A percentile compares a stretch with the other conserved stretches of the same genome.
Conservation (phyloP, 768 basidiomycete species). For the Kwoniella sp. region DNA sequence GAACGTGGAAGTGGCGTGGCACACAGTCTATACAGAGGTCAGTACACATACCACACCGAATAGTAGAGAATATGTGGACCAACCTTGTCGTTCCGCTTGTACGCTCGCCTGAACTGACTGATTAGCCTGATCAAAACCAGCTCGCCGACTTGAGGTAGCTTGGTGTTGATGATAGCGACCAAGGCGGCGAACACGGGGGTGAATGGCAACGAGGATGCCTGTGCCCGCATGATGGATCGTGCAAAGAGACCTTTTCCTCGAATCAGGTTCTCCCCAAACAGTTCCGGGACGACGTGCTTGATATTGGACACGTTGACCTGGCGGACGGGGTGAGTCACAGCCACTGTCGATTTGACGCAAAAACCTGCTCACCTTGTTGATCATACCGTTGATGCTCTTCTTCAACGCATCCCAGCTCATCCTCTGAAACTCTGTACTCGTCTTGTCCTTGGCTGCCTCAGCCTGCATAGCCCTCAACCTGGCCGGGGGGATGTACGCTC, state of each 20-base stretch:
- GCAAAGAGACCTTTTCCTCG: slow-evolving; percentile 88
- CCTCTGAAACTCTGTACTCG: slow-evolving; percentile 82
- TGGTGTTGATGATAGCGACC: slow-evolving; percentile 92
- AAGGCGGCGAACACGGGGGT: slow-evolving; percentile 94
- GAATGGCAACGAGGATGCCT: slow-evolving; percentile 92
- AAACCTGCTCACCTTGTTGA: slow-evolving; percentile 64
- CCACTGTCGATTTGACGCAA: background rate
- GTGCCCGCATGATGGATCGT: slow-evolving; percentile 95
- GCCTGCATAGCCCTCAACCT: slow-evolving; percentile 83
- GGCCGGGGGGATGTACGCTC: slow-evolving; percentile 95
- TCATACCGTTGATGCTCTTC: slow-evolving; percentile 97
- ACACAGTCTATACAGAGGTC: slow-evolving; percentile 63
- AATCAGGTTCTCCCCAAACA: slow-evolving; percentile 90
- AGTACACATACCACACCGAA: background rate
- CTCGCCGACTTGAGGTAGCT: slow-evolving; percentile 93
- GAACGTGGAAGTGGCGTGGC: slow-evolving; percentile 88
- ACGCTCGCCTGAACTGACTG: slow-evolving; percentile 89
- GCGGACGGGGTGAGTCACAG: background rate
- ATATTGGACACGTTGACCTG: slow-evolving; percentile 89
- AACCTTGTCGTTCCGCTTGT: slow-evolving; percentile 97
- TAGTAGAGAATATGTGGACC: slow-evolving; percentile 29
- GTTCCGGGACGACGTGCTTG: slow-evolving; percentile 83
- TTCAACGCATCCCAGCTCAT: slow-evolving; percentile 96
- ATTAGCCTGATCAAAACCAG: slow-evolving; percentile 80
- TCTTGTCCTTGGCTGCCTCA: slow-evolving; percentile 75